Conservation (phyloP, 768 basidiomycete species). For the Collybia sordida region DNA sequence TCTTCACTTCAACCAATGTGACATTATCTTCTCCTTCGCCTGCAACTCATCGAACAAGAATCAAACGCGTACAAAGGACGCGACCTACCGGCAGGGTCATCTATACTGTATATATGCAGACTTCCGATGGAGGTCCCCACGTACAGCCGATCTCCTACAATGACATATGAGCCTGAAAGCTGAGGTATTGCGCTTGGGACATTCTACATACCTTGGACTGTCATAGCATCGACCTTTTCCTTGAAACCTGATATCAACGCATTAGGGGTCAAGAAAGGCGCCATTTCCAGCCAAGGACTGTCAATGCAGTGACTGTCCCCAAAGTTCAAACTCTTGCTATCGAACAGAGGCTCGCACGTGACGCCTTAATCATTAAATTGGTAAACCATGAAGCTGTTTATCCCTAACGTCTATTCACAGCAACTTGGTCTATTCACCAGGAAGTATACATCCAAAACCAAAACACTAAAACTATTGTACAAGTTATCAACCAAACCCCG, state of each 20-base stretch:
- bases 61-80: background rate
- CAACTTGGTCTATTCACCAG: too few relatives aligned
- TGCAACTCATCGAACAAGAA: background rate
- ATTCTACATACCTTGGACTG: conserved; percentile 37
- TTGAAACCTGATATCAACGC: conserved; percentile 37
- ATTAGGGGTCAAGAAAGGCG: conserved; percentile 31
- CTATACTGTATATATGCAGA: conserved; percentile 50
- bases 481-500: too few relatives aligned
- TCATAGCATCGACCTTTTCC: conserved; percentile 43
- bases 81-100: conserved; percentile 36
- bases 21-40: conserved; percentile 31
- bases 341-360: too few relatives aligned
- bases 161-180: background rate
- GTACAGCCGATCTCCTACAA: conserved; percentile 57
- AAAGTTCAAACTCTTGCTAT: too few relatives aligned
- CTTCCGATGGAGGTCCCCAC: conserved; percentile 59
- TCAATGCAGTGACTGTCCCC: too few relatives aligned
- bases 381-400: too few relatives aligned
- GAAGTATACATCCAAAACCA: too few relatives aligned
- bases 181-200: background rate
- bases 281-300: conserved; percentile 14
- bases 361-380: too few relatives aligned
- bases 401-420: too few relatives aligned
- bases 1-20: conserved; percentile 63
- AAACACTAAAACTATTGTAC: too few relatives aligned